These are phyloP conservation scores for Byssothecium circinans DNA, from an alignment of 2,329 filamentous ascomycete species.

Conservation along the genomic window DNA sequence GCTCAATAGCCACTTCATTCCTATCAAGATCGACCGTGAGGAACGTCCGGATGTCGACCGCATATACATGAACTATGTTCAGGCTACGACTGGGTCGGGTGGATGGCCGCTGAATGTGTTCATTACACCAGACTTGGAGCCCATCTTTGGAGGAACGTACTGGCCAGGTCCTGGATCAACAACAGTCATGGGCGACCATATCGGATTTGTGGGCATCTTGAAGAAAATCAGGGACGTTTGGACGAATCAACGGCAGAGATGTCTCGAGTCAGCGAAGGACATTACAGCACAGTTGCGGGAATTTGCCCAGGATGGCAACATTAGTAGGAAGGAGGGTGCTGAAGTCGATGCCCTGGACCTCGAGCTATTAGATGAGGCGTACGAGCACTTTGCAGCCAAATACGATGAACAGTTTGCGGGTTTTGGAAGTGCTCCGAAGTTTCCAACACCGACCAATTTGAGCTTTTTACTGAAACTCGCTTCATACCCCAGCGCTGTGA, in stretches of 20 bases:
- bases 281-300: conserved; percentile 79
- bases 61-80: conserved; percentile 98
- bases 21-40: conserved; percentile 90
- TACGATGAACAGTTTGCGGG: conserved; percentile 80
- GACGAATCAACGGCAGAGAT: conserved; percentile 80
- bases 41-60: conserved; percentile 91
- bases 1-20: conserved; percentile 85
- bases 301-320: conserved; percentile 85
- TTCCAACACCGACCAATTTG: conserved; percentile 83
- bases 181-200: conserved; percentile 53
- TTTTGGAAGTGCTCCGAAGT: conserved; percentile 78
- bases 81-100: conserved; percentile 84
- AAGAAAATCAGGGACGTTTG: conserved; percentile 75
- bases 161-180: conserved; percentile 79
- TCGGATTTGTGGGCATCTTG: conserved; percentile 82
- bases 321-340: conserved; percentile 49
- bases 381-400: conserved; percentile 69
- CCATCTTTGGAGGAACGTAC: conserved; percentile 94
- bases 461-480: conserved; percentile 77
- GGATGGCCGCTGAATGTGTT: conserved; percentile 98
- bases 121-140: conserved; percentile 86
- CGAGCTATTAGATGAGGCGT: conserved; percentile 89
- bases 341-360: conserved; percentile 75
- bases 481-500: conserved; percentile 70
- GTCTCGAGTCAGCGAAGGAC: conserved; percentile 79